These are phyloP conservation scores for Iris macrosiphon DNA, from an alignment of 106 monocot genomes.

Conservation along the genomic window DNA sequence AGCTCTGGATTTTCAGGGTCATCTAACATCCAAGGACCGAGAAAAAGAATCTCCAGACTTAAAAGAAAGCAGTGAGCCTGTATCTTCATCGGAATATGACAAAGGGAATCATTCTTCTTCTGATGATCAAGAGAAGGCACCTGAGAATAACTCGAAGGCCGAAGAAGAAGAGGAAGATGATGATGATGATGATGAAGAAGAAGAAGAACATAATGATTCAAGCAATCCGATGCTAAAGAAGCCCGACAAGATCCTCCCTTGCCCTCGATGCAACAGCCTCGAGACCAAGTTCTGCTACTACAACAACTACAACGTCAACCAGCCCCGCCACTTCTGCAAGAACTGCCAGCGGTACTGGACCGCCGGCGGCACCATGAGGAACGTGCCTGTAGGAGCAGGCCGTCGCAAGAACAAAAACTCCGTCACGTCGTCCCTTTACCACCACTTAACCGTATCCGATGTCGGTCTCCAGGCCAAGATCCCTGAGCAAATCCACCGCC, in stretches of 20 bases:
- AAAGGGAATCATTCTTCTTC: too few species aligned
- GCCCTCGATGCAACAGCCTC: conserved; percentile 60
- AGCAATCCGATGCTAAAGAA: too few species aligned
- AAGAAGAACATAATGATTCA: too few species aligned
- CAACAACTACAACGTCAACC: conserved; percentile 93
- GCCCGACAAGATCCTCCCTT: conserved; percentile 57
- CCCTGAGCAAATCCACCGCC: conserved; percentile 4
- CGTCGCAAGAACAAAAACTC: conserved; percentile 67
- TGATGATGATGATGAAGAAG: too few species aligned
- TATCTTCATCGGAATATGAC: too few species aligned
- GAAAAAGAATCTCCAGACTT: too few species aligned
- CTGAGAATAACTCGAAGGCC: too few species aligned
- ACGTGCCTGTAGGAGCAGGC: conserved; percentile 74
- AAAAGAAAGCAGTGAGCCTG: too few species aligned
- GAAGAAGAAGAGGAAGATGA: too few species aligned
- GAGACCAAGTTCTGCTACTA: conserved; percentile 90
- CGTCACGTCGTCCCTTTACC: not conserved
- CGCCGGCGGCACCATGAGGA: conserved; percentile 72
- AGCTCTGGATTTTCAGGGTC: too few species aligned
- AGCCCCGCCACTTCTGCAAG: conserved; percentile 85
- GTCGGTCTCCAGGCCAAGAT: not conserved
- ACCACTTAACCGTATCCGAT: not conserved
- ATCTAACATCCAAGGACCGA: too few species aligned
- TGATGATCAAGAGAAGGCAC: too few species aligned
- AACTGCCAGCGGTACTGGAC: conserved; percentile 93